Conservation (phyloP, 768 basidiomycete genomes). For the Tylopilus subfusipes region DNA sequence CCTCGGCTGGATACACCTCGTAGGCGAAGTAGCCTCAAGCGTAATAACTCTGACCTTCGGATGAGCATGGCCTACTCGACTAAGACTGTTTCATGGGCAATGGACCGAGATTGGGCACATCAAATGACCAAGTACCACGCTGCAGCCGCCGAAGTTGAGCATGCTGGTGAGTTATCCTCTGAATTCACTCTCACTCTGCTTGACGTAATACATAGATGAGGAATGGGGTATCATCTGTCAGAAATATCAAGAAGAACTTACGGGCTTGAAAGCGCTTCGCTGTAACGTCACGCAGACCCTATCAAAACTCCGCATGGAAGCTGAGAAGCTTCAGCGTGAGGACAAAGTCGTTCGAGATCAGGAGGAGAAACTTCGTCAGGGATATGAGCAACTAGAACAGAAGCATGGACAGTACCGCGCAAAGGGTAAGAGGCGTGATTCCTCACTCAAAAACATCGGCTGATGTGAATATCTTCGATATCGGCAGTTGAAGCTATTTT, state of each 20-base stretch:
- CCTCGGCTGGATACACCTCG: constrained; percentile 38
- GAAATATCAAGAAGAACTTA: constrained; percentile 60
- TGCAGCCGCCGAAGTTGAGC: constrained; percentile 39
- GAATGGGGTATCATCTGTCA: constrained; percentile 58
- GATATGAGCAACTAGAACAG: constrained; percentile 39
- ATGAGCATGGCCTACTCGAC: constrained; percentile 48
- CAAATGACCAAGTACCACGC: constrained; percentile 50
- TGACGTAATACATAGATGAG: constrained; percentile 37
- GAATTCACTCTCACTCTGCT: neutral
- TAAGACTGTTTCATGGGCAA: constrained; percentile 76
- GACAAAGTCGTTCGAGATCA: constrained; percentile 40
- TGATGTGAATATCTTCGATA: constrained; percentile 7
- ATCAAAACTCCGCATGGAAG: constrained; percentile 37
- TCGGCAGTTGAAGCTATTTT: constrained; percentile 38
- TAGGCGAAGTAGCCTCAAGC: constrained; percentile 63
- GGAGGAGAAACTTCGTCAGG: constrained; percentile 38
- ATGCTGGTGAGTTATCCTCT: constrained; percentile 31
- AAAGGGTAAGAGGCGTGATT: constrained; percentile 32
- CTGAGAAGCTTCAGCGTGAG: constrained; percentile 40
- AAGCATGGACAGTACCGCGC: constrained; percentile 41
- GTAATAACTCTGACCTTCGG: constrained; percentile 43
- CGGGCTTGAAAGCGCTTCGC: constrained; percentile 54
- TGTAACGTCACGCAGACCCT: constrained; percentile 45
- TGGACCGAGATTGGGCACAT: constrained; percentile 56
- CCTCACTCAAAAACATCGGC: neutral